Evolutionary conservation across 164 flowering plant genomes (phyloP), one percentile per base, ranked within the genome.

Genomic region (Buxus sempervirens): DNA sequence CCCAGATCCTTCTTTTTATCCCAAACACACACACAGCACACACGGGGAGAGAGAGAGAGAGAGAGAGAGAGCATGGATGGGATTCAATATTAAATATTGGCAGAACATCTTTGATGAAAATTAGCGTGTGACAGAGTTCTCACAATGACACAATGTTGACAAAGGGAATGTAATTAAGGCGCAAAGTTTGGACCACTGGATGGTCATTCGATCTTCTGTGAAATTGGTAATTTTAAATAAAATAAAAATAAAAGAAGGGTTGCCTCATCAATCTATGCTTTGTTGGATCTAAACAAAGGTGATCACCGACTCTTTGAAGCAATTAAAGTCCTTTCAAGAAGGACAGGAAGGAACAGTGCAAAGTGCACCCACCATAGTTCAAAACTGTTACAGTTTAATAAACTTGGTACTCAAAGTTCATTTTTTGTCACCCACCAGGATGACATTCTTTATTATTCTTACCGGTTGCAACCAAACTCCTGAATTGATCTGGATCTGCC

Each of bases 61-160:
- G 68, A 54, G 68, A 28, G 27, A 54, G 68, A 21, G 68, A 26
- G 15, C 45, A 41, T 41, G 45, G 18, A 45, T 45, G 51, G 51
- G 51, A 45, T 45, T 15, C 14, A 15, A 45, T 45, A 15, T 4
- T 45, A 45, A 10, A 45, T 45, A 24, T 25, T 58, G 19, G 36
- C 0, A 15, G 36, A 36, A 25, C 16, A 26, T 20, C 51, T 25
- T 58, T 14, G 25, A 25, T 25, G 60, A 58, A 58, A 3, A 8
- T 24, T 4, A 20, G 32, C 14, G 25, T 58, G 60, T 24, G 60
- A 25, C 3, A 15, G 19, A 19, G 25, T 25, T 58, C 14, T 25
- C 36, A 45, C 51, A 45, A 15, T 45, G 51, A 9, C 36, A 45
- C 51, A 45, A 15, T 45, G 51, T 45, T 1, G 60, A 28, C 36